These are phyloP conservation scores for Globisporangium cylindrosporum DNA, from an alignment of 352 stramenopile genomes.

Conservation along the genomic window DNA sequence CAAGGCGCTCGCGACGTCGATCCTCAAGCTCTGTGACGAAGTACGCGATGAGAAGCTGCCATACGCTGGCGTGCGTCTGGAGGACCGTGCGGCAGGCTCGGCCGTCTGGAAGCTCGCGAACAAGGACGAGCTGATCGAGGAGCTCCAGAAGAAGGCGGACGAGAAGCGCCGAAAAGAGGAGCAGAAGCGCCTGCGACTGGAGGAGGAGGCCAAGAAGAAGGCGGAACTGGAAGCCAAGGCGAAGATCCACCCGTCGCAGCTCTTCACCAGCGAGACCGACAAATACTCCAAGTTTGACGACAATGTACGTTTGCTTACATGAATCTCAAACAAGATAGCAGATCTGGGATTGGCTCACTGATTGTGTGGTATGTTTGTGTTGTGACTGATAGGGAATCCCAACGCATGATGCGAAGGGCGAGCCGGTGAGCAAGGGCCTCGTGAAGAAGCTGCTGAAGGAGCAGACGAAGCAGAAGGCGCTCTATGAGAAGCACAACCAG, in stretches of 20 bases:
- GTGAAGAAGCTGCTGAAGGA: constrained; percentile 98
- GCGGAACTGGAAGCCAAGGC: constrained; percentile 82
- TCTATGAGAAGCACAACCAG: constrained; percentile 79
- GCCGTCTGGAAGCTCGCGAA: constrained; percentile 92
- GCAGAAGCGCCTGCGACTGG: constrained; percentile 66
- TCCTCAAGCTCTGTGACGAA: constrained; percentile 84
- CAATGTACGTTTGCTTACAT: constrained; percentile 33
- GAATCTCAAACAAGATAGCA: not conserved
- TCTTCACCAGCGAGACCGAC: constrained; percentile 89
- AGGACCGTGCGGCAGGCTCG: constrained; percentile 65
- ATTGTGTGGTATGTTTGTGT: not conserved
- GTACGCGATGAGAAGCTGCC: constrained; percentile 90
- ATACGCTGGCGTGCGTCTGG: constrained; percentile 83
- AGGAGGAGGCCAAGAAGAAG: constrained; percentile 74
- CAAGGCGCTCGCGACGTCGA: constrained; percentile 57
- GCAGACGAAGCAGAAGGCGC: constrained; percentile 93
- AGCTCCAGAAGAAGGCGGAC: constrained; percentile 71
- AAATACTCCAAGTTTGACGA: constrained; percentile 93
- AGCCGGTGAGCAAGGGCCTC: constrained; percentile 93
- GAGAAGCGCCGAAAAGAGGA: constrained; percentile 83
- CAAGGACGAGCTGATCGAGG: constrained; percentile 80
- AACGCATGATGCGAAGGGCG: constrained; percentile 91
- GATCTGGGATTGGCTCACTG: not conserved
- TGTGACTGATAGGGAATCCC: constrained; percentile 81
- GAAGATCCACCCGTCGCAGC: constrained; percentile 90